phyloP scores from a whole-genome alignment of 495 filamentous ascomycete species.

The Tricharina praecox region DNA sequence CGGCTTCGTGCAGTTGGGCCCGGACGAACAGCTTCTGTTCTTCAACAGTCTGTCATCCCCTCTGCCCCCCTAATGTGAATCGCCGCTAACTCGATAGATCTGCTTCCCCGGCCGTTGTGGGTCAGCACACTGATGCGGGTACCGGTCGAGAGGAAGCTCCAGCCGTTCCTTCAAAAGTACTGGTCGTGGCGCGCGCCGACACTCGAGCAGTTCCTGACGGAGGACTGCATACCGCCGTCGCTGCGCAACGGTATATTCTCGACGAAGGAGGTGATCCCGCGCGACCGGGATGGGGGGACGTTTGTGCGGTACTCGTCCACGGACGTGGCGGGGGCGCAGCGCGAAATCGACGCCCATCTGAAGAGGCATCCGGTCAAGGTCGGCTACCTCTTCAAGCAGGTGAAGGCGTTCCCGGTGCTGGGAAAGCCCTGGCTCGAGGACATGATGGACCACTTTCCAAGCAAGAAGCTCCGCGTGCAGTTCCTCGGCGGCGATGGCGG shows the following conservation, averaged over 20 bases:
- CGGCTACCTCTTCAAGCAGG: constrained; percentile 39
- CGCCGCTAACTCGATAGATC: not conserved
- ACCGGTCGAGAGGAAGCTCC: not conserved
- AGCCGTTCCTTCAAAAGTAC: constrained; percentile 41
- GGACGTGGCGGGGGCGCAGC: constrained; percentile 42
- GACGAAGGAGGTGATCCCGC: constrained; percentile 40
- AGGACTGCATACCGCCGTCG: not conserved
- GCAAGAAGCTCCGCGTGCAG: constrained; percentile 56
- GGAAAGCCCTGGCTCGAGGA: constrained; percentile 91
- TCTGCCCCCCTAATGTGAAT: not conserved
- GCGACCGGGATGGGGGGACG: constrained; percentile 77
- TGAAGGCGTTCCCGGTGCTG: constrained; percentile 50
- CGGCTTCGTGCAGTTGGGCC: constrained; percentile 56
- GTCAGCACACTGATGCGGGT: not conserved
- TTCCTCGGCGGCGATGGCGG: constrained; percentile 53
- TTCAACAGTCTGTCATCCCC: constrained; percentile 53
- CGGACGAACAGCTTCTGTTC: constrained; percentile 69
- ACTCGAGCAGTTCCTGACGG: not conserved
- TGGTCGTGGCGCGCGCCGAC: not conserved
- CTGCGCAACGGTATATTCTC: too few relatives aligned
- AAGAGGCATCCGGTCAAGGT: constrained; percentile 46
- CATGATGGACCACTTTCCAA: constrained; percentile 67
- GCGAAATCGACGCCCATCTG: constrained; percentile 37
- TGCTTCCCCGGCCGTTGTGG: too few relatives aligned
- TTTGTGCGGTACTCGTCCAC: constrained; percentile 68